Evolutionary conservation across 2,329 filamentous ascomycete genomes (phyloP), one percentile per base, ranked within the genome.

Genomic region (Aureobasidium sp.): DNA sequence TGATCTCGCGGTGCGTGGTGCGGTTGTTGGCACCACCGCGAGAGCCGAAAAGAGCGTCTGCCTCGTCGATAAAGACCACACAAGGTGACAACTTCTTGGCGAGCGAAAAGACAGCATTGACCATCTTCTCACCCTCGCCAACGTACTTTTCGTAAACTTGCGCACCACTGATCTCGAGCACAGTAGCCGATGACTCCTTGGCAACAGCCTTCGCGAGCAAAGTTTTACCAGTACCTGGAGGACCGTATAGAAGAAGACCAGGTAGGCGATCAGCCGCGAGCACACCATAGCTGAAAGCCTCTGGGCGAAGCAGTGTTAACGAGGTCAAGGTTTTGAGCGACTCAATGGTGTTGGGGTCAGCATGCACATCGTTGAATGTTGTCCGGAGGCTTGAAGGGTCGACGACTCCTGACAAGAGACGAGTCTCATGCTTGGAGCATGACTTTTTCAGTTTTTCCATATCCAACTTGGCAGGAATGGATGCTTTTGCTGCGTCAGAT

Each of bases 131-230:
- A 62, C 89, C 89, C 72, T 97, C 91, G 23, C 94, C 94, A 3
- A 97, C 90, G 73, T 90, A 97, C 83, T 95, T 97, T 71, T 96
- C 90, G 73, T 96, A 95, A 67, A 99, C 89, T 65, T 90, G 90
- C 1, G 90, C 91, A 2, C 90, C 93, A 65, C 87, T 92, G 43
- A 97, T 85, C 73, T 97, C 92, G 40, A 99, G 78, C 31, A 87
- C 81, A 0, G 81, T 85, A 2, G 88, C 86, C 80, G 82, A 82
- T 60, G 79, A 83, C 68, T 85, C 82, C 61, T 84, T 84, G 2
- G 84, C 84, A 0, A 86, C 83, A 2, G 84, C 83, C 71, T 86
- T 86, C 46, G 84, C 83, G 23, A 85, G 82, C 1, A 95, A 83
- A 0, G 90, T 95, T 78, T 95, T 95, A 68, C 90, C 90, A 8